Base-by-base conservation (phyloP, 1,284 basidiomycete genomes). In the Entoloma clypeatum region DNA sequence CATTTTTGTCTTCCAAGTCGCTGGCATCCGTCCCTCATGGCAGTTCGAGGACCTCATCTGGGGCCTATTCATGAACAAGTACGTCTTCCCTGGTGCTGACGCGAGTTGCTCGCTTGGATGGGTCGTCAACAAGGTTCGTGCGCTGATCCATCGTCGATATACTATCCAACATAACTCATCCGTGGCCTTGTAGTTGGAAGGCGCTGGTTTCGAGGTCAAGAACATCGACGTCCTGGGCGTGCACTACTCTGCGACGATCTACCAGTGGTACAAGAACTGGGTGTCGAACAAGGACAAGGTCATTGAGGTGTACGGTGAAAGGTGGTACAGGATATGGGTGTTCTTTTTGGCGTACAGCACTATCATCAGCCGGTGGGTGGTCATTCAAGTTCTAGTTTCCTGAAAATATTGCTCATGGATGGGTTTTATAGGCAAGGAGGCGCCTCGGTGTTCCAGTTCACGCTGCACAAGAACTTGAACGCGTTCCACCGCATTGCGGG, bases 21-120 rank as follows among this genome's bases (percentile, higher is more conserved):
- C 95, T 39, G 95, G 95, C 52, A 73, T 98, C 52, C 85, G 95
- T 32, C 92, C 92, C 6, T 65, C 74, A 29, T 99, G 95, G 96
- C 96, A 99, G 64, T 98, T 86, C 55, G 95, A 98, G 72, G 95
- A 99, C 63, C 81, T 99, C 50, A 85, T 93, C 62, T 99, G 95
- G 83, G 88, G 86, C 48, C 71, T 92, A 14, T 90, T 89, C 74
- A 95, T 95, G 92, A 94, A 92, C 79, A 94, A 93, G 61, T 94
- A 94, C 55, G 66, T 98, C 61, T 99, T 98, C 84, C 94, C 96
- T 39, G 95, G 96, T 59, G 96, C 96, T 6, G 95, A 99, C 58
- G 94, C 94, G 1, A 90, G 85, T 5, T 92, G 91, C 64, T 89
- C 93, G 29, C 83, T 99, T 41, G 92, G 90, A 44, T 99, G 95